phyloP scores from a whole-genome alignment of 495 filamentous ascomycete species.

The Staphylotrichum tortipilum region DNA sequence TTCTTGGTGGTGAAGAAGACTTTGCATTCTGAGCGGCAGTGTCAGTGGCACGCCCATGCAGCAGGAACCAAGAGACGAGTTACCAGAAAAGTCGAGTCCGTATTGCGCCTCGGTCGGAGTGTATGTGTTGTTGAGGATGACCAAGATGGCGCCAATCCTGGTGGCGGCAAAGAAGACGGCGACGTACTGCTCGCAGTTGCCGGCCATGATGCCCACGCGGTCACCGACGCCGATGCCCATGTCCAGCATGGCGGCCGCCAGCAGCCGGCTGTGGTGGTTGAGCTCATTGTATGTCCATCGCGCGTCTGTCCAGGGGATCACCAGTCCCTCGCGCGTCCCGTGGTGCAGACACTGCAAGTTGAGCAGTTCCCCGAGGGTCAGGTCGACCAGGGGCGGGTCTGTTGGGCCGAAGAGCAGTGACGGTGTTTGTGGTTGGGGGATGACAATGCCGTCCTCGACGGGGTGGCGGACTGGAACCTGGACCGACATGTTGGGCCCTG shows the following conservation, averaged over 20 bases:
- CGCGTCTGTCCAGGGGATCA: slow-evolving; percentile 58
- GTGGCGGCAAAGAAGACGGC: slow-evolving; percentile 60
- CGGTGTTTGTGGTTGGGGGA: slow-evolving; percentile 26
- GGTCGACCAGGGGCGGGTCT: slow-evolving; percentile 49
- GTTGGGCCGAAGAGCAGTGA: slow-evolving; percentile 53
- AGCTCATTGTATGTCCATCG: slow-evolving; percentile 60
- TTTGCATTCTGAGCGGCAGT: slow-evolving; percentile 40
- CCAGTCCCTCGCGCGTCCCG: slow-evolving; percentile 49
- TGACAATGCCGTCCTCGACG: slow-evolving; percentile 14
- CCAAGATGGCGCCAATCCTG: slow-evolving; percentile 56
- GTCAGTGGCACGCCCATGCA: not conserved
- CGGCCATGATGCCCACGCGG: slow-evolving; percentile 60
- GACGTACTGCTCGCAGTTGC: slow-evolving; percentile 64
- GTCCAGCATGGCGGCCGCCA: slow-evolving; percentile 51
- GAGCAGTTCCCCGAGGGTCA: slow-evolving; percentile 55
- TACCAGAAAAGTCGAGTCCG: slow-evolving; percentile 57
- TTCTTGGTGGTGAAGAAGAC: slow-evolving; percentile 55
- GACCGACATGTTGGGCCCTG: slow-evolving; percentile 10
- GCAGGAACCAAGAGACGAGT: slow-evolving; percentile 9
- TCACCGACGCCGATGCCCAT: slow-evolving; percentile 55
- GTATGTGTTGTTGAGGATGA: slow-evolving; percentile 66
- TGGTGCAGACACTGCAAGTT: slow-evolving; percentile 54
- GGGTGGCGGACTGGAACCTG: slow-evolving; percentile 10
- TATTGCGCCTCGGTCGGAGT: slow-evolving; percentile 54
- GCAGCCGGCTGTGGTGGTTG: slow-evolving; percentile 48